phyloP scores from a whole-genome alignment of 2,329 filamentous ascomycete genomes.

The Colletotrichum salicis region DNA sequence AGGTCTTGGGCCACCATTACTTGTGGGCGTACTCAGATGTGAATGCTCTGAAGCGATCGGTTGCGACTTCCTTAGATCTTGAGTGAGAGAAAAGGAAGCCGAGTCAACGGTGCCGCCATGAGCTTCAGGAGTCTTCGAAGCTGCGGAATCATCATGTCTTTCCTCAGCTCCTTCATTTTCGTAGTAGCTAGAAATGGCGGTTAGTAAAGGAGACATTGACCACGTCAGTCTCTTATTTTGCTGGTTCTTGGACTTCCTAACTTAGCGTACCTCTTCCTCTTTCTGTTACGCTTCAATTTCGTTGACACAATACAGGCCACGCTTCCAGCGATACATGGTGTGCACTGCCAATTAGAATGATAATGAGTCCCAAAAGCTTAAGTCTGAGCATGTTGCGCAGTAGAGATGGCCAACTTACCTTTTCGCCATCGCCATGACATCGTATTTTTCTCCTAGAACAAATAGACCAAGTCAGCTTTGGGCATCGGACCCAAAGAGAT shows the following conservation, averaged over 20 bases:
- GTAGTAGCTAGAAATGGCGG: constrained; percentile 12
- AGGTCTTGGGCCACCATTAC: neutral
- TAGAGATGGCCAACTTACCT: constrained; percentile 1
- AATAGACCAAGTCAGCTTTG: neutral
- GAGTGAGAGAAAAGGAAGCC: neutral
- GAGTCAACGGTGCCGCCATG: neutral
- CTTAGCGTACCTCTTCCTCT: constrained; percentile 28
- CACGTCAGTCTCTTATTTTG: too few species aligned
- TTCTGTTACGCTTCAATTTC: constrained; percentile 31
- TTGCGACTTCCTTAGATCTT: neutral
- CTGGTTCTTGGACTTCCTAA: too few species aligned
- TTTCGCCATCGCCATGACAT: constrained; percentile 30
- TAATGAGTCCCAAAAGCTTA: neutral
- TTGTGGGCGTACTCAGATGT: neutral
- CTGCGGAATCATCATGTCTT: neutral
- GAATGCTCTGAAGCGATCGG: neutral
- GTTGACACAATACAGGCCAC: constrained; percentile 22
- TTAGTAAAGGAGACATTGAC: neutral
- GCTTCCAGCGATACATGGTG: constrained; percentile 8
- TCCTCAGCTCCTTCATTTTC: constrained; percentile 24
- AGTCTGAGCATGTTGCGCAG: neutral
- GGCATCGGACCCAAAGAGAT: too few species aligned
- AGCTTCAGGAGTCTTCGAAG: neutral
- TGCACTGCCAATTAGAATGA: constrained; percentile 4
- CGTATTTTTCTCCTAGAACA: constrained; percentile 22